Conservation (phyloP, 495 filamentous ascomycete genomes). For the Hypomontagnella submonticulosa region DNA sequence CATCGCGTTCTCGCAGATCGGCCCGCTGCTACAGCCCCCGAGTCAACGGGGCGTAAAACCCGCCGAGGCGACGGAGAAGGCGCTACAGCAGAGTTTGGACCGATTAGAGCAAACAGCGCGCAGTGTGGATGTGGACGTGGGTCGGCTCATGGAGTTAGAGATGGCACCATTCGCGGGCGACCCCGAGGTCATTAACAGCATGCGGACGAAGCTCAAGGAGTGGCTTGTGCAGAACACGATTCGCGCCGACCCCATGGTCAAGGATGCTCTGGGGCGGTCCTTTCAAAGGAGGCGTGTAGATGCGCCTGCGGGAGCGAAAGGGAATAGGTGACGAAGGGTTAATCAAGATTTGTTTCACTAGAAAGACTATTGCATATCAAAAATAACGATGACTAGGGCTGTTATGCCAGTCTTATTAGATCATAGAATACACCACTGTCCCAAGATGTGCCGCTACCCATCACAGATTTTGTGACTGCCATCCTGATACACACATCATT, state of each 20-base stretch:
- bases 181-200: constrained; percentile 63
- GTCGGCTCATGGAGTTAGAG: constrained; percentile 76
- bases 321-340: constrained; percentile 53
- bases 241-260: constrained; percentile 76
- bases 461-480: no score
- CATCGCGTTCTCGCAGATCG: constrained; percentile 89
- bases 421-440: constrained; percentile 5
- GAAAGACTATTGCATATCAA: constrained; percentile 15
- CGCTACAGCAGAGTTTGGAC: constrained; percentile 62
- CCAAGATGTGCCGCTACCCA: neutral
- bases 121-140: constrained; percentile 72
- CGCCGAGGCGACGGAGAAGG: constrained; percentile 51
- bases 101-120: constrained; percentile 65
- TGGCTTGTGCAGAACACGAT: constrained; percentile 82
- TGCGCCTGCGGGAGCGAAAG: constrained; percentile 66
- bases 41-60: constrained; percentile 44
- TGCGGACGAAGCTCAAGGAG: constrained; percentile 76
- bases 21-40: constrained; percentile 65
- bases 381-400: constrained; percentile 2
- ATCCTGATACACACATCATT: no score
- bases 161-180: constrained; percentile 85
- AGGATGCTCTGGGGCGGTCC: constrained; percentile 74
- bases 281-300: constrained; percentile 67
- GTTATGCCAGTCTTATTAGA: constrained; percentile 9
- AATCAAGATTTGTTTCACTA: constrained; percentile 14